Evolutionary conservation across 164 flowering plant genomes (phyloP), one percentile per base, ranked within the genome.

Genomic region (Vitis riparia): DNA sequence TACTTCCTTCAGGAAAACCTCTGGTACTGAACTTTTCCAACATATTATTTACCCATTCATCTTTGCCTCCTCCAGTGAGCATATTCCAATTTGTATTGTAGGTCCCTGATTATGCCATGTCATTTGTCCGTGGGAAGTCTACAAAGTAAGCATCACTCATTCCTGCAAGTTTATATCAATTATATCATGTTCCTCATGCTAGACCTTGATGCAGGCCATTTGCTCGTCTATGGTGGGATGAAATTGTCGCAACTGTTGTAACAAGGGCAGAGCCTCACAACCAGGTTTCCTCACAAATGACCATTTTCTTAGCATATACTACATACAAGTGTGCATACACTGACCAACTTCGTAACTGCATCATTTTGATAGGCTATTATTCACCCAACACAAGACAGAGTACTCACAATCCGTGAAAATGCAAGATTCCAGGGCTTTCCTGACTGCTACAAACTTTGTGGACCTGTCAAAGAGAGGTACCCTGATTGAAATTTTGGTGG

Each of bases 181-280:
- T 4, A 17, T 12, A 12, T 30, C 19, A 7, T 9, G 2, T 57
- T 11, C 2, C 29, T 19, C 44, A 37, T 37, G 44, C 44, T 37
- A 5, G 53, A 0, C 49, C 44, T 66, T 1, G 63, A 2, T 79
- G 69, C 62, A 95, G 97, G 68, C 99, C 99, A 1, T 96, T 96
- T 75, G 88, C 75, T 0, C 87, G 97, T 4, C 17, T 91, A 12
- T 92, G 98, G 97, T 91, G 90, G 88, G 97, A 94, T 75, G 93
- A 91, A 48, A 91, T 84, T 17, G 93, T 94, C 0, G 82, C 97
- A 1, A 94, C 98, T 0, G 97, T 92, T 0, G 95, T 94, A 0
- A 91, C 97, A 0, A 77, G 98, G 47, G 95, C 98, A 0, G 92
- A 94, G 51, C 98, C 98, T 0, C 98, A 94, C 50, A 94, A 94